Conservation (phyloP, 2,329 filamentous ascomycete species). For the Aureobasidium sp. region DNA sequence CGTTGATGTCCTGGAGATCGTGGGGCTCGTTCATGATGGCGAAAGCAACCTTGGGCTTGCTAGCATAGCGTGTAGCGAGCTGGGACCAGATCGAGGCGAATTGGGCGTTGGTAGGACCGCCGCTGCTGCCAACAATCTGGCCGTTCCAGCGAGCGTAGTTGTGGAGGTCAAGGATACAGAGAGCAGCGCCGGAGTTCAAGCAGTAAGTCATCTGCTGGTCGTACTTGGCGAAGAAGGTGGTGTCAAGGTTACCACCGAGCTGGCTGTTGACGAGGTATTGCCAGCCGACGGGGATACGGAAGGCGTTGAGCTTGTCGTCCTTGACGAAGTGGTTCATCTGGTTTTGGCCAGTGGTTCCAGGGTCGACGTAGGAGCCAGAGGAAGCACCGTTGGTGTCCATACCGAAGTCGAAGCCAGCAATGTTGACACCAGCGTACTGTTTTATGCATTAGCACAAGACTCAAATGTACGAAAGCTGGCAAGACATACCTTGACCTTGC, state of each 20-base stretch:
- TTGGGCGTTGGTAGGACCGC: conserved; percentile 51
- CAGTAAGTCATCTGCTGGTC: conserved; percentile 18
- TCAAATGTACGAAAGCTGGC: not conserved
- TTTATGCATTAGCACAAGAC: not conserved
- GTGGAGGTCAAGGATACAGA: conserved; percentile 25
- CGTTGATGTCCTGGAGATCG: conserved; percentile 42
- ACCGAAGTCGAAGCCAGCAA: conserved; percentile 29
- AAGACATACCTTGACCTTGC: conserved; percentile 19
- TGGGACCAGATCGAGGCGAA: conserved; percentile 42
- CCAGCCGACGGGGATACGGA: conserved; percentile 46
- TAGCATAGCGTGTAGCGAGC: conserved; percentile 31
- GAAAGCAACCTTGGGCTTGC: conserved; percentile 50
- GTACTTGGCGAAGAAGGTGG: conserved; percentile 17
- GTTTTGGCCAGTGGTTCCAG: conserved; percentile 25
- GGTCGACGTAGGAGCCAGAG: conserved; percentile 26
- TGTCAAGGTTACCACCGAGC: conserved; percentile 19
- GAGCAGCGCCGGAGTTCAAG: conserved; percentile 16
- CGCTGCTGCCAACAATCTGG: conserved; percentile 52
- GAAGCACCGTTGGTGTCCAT: conserved; percentile 33
- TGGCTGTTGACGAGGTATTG: conserved; percentile 19
- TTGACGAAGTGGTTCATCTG: conserved; percentile 48
- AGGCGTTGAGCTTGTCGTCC: conserved; percentile 48
- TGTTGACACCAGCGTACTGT: conserved; percentile 26
- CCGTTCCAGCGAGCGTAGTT: conserved; percentile 48
- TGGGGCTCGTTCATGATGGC: conserved; percentile 65